These are phyloP conservation scores for Hypoxylon fragiforme DNA, from an alignment of 495 filamentous ascomycete genomes.

Conservation along the genomic window DNA sequence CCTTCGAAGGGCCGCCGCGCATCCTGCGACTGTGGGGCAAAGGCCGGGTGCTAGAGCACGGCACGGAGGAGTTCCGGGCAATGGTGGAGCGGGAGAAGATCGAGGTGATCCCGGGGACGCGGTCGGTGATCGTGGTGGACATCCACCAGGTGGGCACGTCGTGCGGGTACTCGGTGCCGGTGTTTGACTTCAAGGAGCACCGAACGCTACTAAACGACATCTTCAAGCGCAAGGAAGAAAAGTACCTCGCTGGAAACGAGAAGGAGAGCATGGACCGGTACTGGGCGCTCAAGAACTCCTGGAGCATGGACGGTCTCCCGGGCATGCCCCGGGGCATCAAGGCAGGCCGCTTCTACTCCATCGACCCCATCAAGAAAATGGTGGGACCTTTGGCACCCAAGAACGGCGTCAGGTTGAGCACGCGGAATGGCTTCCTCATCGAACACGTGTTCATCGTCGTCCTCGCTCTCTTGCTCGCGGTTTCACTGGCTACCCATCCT, in stretches of 20 bases:
- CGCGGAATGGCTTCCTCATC: conserved; percentile 15
- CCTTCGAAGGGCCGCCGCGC: conserved; percentile 63
- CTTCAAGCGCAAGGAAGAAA: conserved; percentile 49
- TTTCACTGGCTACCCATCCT: conserved; percentile 34
- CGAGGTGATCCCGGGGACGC: conserved; percentile 49
- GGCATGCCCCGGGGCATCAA: conserved; percentile 49
- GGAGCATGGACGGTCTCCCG: conserved; percentile 58
- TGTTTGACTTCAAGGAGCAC: conserved; percentile 54
- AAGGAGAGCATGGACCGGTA: conserved; percentile 61
- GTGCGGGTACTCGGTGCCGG: conserved; percentile 59
- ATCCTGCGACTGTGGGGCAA: conserved; percentile 74
- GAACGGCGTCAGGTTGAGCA: conserved; percentile 6
- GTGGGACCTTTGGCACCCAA: conserved; percentile 44
- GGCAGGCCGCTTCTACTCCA: conserved; percentile 44
- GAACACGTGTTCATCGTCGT: conserved; percentile 33
- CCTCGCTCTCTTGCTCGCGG: conserved; percentile 23
- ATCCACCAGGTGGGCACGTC: conserved; percentile 64
- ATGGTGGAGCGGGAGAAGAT: conserved; percentile 52
- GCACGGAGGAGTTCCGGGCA: conserved; percentile 48
- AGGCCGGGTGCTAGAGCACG: conserved; percentile 65
- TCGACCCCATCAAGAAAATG: conserved; percentile 57
- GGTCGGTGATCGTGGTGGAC: conserved; percentile 66
- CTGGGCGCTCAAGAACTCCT: conserved; percentile 60
- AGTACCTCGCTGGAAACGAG: conserved; percentile 45
- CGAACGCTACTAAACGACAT: conserved; percentile 52